These are phyloP conservation scores for Ustilago shanxiensis DNA, from an alignment of 1,284 basidiomycete species.

Conservation along the genomic window DNA sequence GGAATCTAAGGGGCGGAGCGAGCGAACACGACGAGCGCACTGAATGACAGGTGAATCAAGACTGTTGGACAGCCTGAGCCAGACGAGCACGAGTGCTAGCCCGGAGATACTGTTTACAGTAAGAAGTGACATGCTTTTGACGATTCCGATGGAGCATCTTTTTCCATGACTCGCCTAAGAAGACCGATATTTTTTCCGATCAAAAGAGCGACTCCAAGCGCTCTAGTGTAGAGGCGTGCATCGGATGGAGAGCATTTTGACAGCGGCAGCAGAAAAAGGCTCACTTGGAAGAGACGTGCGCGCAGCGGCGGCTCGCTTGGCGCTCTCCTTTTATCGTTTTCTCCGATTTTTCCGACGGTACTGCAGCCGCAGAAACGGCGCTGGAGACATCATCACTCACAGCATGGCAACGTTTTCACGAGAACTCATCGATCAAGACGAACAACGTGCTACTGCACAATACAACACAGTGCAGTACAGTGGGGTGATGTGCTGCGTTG, in stretches of 20 bases:
- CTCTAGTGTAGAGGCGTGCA: neutral
- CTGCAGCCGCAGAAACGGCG: too few relatives aligned
- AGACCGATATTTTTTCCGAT: neutral
- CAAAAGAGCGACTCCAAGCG: neutral
- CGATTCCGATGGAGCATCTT: neutral
- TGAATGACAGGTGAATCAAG: neutral
- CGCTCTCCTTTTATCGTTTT: neutral
- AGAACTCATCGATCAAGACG: too few relatives aligned
- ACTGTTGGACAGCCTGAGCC: neutral
- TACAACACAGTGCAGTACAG: neutral
- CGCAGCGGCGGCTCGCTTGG: conserved; percentile 1
- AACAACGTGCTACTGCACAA: too few relatives aligned
- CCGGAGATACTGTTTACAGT: conserved; percentile 1
- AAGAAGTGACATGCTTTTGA: too few relatives aligned
- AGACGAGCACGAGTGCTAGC: neutral
- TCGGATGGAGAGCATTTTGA: neutral
- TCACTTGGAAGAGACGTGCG: neutral
- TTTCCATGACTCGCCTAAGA: neutral
- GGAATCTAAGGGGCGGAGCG: neutral
- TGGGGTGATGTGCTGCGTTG: too few relatives aligned
- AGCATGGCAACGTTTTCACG: too few relatives aligned
- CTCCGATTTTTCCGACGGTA: neutral
- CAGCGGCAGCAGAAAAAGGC: neutral
- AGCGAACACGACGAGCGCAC: neutral
- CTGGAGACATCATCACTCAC: too few relatives aligned